Evolutionary conservation across 2,329 filamentous ascomycete species (phyloP), one percentile per base, ranked within the genome.

Genomic region (Alternaria conjuncta): DNA sequence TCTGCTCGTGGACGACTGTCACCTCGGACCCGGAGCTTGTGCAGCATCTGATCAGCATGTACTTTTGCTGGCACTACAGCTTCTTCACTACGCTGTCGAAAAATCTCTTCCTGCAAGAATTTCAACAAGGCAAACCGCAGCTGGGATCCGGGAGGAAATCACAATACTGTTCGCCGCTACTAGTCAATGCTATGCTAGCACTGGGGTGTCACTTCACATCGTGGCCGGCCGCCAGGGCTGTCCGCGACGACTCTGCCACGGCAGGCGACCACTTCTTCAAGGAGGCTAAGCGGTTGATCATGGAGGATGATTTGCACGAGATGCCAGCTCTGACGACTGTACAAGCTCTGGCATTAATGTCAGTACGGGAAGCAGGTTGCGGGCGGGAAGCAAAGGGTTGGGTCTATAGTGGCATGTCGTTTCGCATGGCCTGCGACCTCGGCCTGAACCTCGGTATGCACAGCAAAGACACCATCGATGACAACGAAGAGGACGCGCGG

Each of bases 391-490:
- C 93, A 43, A 97, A 96, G 79, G 96, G 96, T 1, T 99, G 96
- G 96, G 94, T 97, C 4, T 98, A 98, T 79, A 97, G 93, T 73
- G 95, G 96, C 54, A 97, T 99, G 92, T 96, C 92, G 74, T 98
- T 99, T 78, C 90, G 96, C 47, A 98, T 99, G 95, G 95, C 94
- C 0, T 92, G 92, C 78, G 96, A 99, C 73, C 87, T 99, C 67
- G 96, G 96, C 0, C 84, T 99, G 57, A 97, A 97, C 74, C 87
- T 97, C 18, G 88, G 88, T 9, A 86, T 93, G 62, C 86, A 87
- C 8, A 84, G 78, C 64, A 80, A 77, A 43, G 85, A 84, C 55
- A 80, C 84, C 26, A 85, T 95, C 68, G 89, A 89, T 64, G 93
- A 97, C 61, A 87, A 92, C 50, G 95, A 97, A 78, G 87, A 96